A percentile compares a stretch with the other conserved stretches of the same genome.
Evolutionary conservation across 2,329 filamentous ascomycete species (phyloP).

Genomic region (Cladosporium austrohemisphaericum): DNA sequence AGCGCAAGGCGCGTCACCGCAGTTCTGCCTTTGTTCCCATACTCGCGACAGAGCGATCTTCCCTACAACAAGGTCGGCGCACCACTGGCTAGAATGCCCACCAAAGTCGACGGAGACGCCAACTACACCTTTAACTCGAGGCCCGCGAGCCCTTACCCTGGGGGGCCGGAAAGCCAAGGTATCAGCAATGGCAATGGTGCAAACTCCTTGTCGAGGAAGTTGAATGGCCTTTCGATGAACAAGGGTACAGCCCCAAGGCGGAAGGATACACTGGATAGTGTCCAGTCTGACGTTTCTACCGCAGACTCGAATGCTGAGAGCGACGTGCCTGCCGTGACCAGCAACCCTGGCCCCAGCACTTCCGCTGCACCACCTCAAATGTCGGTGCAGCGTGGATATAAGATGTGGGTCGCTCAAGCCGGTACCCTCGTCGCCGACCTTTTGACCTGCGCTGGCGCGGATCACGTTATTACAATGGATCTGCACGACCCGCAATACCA

Average conservation of each 20-base stretch:
- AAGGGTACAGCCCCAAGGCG: slow-evolving; percentile 44
- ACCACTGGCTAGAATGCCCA: slow-evolving; percentile 69
- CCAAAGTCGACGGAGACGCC: slow-evolving; percentile 53
- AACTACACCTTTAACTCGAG: slow-evolving; percentile 85
- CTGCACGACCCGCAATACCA: slow-evolving; percentile 95
- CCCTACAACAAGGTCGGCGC: slow-evolving; percentile 96
- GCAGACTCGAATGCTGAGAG: not conserved
- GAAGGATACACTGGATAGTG: slow-evolving; percentile 32
- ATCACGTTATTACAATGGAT: slow-evolving; percentile 98
- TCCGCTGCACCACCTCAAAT: slow-evolving; percentile 62
- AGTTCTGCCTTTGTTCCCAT: slow-evolving; percentile 91
- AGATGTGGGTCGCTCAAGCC: slow-evolving; percentile 97
- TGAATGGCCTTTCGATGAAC: slow-evolving; percentile 64
- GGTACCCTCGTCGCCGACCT: slow-evolving; percentile 93
- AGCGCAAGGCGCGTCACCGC: slow-evolving; percentile 91
- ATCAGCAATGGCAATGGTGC: slow-evolving; percentile 59
- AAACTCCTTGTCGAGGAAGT: slow-evolving; percentile 66
- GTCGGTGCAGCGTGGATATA: slow-evolving; percentile 76
- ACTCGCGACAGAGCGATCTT: slow-evolving; percentile 91
- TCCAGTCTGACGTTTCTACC: slow-evolving; percentile 26
- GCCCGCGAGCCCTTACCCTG: slow-evolving; percentile 76
- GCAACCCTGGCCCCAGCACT: slow-evolving; percentile 41
- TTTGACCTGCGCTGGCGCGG: slow-evolving; percentile 88
- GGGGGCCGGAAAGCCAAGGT: slow-evolving; percentile 62
- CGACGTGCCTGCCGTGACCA: not conserved